Conservation (phyloP, 2,329 filamentous ascomycete species). For the Colletotrichum orbiculare region DNA sequence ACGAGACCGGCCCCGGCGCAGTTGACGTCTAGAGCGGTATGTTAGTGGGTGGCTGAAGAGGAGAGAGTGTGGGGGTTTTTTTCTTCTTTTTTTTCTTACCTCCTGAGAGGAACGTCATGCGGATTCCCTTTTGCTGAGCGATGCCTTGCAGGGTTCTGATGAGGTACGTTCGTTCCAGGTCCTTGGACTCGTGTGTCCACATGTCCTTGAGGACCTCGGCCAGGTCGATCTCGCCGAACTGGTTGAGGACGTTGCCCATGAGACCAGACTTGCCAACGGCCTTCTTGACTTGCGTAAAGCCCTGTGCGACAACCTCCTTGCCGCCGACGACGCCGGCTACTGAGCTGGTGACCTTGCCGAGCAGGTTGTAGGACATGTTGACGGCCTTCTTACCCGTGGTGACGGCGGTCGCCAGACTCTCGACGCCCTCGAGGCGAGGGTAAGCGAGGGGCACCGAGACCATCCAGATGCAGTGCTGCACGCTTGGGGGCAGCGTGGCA, state of each 20-base stretch:
- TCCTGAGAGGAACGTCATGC: constrained; percentile 97
- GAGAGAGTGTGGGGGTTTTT: not conserved
- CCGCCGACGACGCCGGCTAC: constrained; percentile 96
- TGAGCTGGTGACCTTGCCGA: constrained; percentile 94
- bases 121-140: constrained; percentile 91
- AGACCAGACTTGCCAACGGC: constrained; percentile 94
- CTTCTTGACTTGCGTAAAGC: constrained; percentile 95
- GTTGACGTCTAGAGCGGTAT: constrained; percentile 73
- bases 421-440: constrained; percentile 89
- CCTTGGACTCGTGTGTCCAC: constrained; percentile 99
- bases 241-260: constrained; percentile 95
- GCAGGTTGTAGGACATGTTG: constrained; percentile 94
- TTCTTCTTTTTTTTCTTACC: constrained; percentile 57
- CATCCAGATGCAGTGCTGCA: constrained; percentile 98
- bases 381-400: constrained; percentile 96
- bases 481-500: constrained; percentile 86
- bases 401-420: constrained; percentile 90
- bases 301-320: constrained; percentile 90
- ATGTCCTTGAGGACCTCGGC: constrained; percentile 94
- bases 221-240: constrained; percentile 95
- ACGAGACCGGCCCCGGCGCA: constrained; percentile 91
- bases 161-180: constrained; percentile 94
- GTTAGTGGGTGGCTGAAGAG: constrained; percentile 38
- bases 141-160: constrained; percentile 97
- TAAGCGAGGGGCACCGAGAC: constrained; percentile 91